phyloP scores from a whole-genome alignment of 805 yeast species.

The Teunomyces lycoperdinae region DNA sequence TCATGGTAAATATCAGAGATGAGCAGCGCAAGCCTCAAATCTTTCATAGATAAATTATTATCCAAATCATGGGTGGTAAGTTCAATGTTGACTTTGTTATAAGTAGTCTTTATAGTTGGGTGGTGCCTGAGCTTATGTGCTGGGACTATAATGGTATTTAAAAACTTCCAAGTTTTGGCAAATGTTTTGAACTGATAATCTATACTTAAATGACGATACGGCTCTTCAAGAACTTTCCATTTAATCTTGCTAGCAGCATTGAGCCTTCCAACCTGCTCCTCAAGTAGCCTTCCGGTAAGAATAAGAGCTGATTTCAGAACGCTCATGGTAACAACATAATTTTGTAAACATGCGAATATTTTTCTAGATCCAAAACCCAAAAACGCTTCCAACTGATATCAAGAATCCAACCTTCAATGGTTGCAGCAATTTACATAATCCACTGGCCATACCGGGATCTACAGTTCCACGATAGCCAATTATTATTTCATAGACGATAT shows the following conservation, averaged over 20 bases:
- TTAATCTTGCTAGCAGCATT: background rate
- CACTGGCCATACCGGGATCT: conserved; percentile 30
- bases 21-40: conserved; percentile 53
- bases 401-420: conserved; percentile 19
- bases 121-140: conserved; percentile 65
- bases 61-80: conserved; percentile 66
- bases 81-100: conserved; percentile 52
- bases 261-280: conserved; percentile 8
- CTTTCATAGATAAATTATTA: conserved; percentile 50
- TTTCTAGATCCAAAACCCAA: background rate
- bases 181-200: conserved; percentile 47
- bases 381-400: background rate
- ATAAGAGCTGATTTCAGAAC: background rate
- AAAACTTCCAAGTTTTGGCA: conserved; percentile 65
- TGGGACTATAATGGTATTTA: conserved; percentile 54
- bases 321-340: background rate
- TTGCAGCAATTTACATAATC: conserved; percentile 36
- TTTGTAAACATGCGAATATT: background rate
- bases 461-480: conserved; percentile 26
- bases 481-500: conserved; percentile 34
- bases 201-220: conserved; percentile 23
- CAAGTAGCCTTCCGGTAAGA: conserved; percentile 6
- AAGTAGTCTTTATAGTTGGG: conserved; percentile 64
- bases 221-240: conserved; percentile 6
- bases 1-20: conserved; percentile 16